Percentiles rank a stretch among this genome's conserved stretches.
phyloP scores from a whole-genome alignment of 768 basidiomycete species.

The Asterophora parasitica region DNA sequence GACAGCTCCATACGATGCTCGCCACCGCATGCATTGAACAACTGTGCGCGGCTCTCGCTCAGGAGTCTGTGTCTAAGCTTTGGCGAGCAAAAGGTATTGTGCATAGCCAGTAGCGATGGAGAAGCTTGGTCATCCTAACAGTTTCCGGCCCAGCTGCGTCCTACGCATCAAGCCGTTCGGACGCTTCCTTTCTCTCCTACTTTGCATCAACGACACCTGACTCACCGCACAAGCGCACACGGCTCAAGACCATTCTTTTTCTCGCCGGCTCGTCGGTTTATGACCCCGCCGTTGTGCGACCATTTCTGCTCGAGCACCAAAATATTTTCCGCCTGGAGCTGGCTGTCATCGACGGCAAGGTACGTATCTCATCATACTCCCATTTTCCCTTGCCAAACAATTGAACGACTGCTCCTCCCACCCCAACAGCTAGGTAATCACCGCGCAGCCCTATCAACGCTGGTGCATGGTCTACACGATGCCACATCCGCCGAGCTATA shows the following conservation, averaged over 20 bases:
- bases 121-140: not conserved
- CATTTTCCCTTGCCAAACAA: not conserved
- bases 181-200: slow-evolving; percentile 61
- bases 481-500: slow-evolving; percentile 78
- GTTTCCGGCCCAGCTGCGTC: slow-evolving; percentile 32
- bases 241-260: slow-evolving; percentile 75
- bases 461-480: slow-evolving; percentile 71
- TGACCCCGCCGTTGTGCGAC: slow-evolving; percentile 44
- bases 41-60: slow-evolving; percentile 42
- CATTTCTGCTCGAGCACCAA: slow-evolving; percentile 40
- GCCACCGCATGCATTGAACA: slow-evolving; percentile 51
- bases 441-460: slow-evolving; percentile 54
- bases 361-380: slow-evolving; percentile 21
- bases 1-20: slow-evolving; percentile 63
- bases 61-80: slow-evolving; percentile 52
- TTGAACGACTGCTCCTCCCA: slow-evolving; percentile 3
- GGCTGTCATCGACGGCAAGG: slow-evolving; percentile 79
- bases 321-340: slow-evolving; percentile 65
- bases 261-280: slow-evolving; percentile 74
- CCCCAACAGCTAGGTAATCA: slow-evolving; percentile 46
- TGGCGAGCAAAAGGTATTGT: slow-evolving; percentile 63
- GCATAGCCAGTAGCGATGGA: not conserved
- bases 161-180: slow-evolving; percentile 28
- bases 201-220: slow-evolving; percentile 82
- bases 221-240: slow-evolving; percentile 63